Conservation (phyloP, 139 green algal species). For the Asterochloris sp. region DNA sequence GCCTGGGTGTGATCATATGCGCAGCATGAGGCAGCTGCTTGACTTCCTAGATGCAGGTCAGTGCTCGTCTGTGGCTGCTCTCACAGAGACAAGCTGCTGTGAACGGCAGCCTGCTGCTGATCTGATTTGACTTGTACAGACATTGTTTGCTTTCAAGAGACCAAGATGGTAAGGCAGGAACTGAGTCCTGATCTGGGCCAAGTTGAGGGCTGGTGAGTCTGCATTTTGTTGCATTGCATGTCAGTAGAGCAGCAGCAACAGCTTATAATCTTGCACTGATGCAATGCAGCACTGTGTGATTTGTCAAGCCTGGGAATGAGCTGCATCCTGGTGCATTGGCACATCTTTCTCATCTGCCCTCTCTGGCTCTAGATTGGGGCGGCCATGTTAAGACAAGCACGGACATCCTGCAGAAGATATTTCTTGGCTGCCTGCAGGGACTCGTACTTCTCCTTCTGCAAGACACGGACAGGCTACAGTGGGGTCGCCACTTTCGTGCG, state of each 20-base stretch:
- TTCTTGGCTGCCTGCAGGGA: slow-evolving; percentile 35
- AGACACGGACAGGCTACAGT: slow-evolving; percentile 36
- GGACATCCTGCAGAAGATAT: neutral
- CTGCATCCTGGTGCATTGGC: neutral
- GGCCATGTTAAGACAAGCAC: neutral
- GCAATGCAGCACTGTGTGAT: no score
- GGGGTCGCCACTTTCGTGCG: slow-evolving; percentile 57
- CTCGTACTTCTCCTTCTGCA: slow-evolving; percentile 52
- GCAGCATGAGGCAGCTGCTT: slow-evolving; percentile 7
- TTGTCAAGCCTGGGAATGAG: neutral
- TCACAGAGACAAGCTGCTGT: neutral
- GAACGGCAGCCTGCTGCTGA: neutral
- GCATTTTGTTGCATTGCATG: neutral
- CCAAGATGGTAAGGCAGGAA: slow-evolving; percentile 42
- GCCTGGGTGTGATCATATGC: neutral
- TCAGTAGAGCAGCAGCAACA: no score
- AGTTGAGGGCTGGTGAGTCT: slow-evolving; percentile 50
- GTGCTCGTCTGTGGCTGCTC: no score
- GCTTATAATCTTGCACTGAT: no score
- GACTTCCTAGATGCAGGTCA: slow-evolving; percentile 16
- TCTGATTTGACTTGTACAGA: slow-evolving; percentile 7
- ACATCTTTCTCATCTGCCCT: neutral
- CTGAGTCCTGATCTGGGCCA: slow-evolving; percentile 44
- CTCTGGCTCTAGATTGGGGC: neutral
- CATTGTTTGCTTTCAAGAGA: slow-evolving; percentile 56